phyloP scores from a whole-genome alignment of 352 stramenopile species.

The Phytophthora constricta region DNA sequence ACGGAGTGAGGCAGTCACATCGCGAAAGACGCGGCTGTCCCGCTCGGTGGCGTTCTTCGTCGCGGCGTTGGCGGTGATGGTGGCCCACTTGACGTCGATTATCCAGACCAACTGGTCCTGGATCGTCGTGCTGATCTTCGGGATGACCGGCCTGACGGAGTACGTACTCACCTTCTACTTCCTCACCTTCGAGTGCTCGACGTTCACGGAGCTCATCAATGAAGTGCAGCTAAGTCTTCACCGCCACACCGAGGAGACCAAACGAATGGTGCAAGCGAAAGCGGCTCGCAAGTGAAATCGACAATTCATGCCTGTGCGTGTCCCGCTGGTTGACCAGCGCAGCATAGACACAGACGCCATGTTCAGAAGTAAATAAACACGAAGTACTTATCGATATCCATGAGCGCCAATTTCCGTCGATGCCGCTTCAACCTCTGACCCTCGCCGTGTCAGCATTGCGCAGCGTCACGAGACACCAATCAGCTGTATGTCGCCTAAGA shows the following conservation, averaged over 20 bases:
- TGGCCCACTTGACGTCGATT: constrained; percentile 37
- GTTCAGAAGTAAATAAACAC: constrained; percentile 18
- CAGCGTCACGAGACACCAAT: neutral
- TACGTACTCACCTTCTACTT: constrained; percentile 85
- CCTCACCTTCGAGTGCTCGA: constrained; percentile 81
- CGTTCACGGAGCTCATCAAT: constrained; percentile 79
- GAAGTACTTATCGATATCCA: neutral
- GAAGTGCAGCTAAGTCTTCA: constrained; percentile 72
- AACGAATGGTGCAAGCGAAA: constrained; percentile 13
- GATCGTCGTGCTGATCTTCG: constrained; percentile 41
- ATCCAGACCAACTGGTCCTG: constrained; percentile 45
- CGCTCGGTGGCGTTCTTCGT: constrained; percentile 43
- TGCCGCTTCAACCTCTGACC: neutral
- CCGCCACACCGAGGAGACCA: constrained; percentile 22
- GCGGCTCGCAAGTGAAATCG: constrained; percentile 2
- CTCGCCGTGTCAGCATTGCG: neutral
- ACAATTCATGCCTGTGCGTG: too few relatives aligned
- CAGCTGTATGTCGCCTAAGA: neutral
- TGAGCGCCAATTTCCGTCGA: neutral
- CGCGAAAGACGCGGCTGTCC: constrained; percentile 48
- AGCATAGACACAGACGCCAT: constrained; percentile 29
- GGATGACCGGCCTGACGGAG: constrained; percentile 52
- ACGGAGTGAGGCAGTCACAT: constrained; percentile 44
- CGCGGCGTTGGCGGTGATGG: constrained; percentile 37
- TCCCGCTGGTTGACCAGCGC: constrained; percentile 13